phyloP scores from a whole-genome alignment of 2,329 filamentous ascomycete genomes.

The Aspergillus neotritici region DNA sequence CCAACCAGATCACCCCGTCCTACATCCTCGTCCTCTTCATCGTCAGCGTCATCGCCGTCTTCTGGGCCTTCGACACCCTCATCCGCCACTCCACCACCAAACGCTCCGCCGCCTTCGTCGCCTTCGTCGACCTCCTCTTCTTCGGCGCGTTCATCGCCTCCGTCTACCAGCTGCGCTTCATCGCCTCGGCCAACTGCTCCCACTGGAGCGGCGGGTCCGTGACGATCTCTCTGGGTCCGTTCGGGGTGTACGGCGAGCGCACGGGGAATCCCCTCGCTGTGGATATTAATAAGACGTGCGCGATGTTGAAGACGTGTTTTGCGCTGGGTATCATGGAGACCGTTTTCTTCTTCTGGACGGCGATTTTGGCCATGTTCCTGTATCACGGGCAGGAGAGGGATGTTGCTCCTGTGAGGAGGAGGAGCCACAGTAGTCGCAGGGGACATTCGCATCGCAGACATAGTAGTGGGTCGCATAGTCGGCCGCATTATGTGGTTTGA shows the following conservation, averaged over 20 bases:
- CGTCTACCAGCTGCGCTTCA: slow-evolving; percentile 54
- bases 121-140: slow-evolving; percentile 57
- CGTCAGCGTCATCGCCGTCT: slow-evolving; percentile 55
- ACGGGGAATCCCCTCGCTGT: slow-evolving; percentile 47
- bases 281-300: slow-evolving; percentile 67
- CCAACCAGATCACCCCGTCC: slow-evolving; percentile 53
- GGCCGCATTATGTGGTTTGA: slow-evolving; percentile 28
- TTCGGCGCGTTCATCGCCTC: slow-evolving; percentile 59
- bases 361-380: slow-evolving; percentile 57
- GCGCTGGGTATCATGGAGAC: slow-evolving; percentile 86
- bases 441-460: slow-evolving; percentile 29
- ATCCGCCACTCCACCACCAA: slow-evolving; percentile 55
- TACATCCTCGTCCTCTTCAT: slow-evolving; percentile 62
- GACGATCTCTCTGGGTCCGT: slow-evolving; percentile 56
- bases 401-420: slow-evolving; percentile 32
- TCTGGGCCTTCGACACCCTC: slow-evolving; percentile 57
- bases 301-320: slow-evolving; percentile 87
- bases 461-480: slow-evolving; percentile 26
- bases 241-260: slow-evolving; percentile 49
- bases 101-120: slow-evolving; percentile 55
- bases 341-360: slow-evolving; percentile 73
- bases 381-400: slow-evolving; percentile 29
- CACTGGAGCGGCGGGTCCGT: slow-evolving; percentile 50
- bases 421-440: slow-evolving; percentile 32
- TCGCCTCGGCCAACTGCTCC: slow-evolving; percentile 61